A percentile compares a stretch with the other conserved stretches of the same genome.
These are phyloP conservation scores for Penicillium sp. DNA, from an alignment of 2,329 filamentous ascomycete genomes.

Conservation along the genomic window DNA sequence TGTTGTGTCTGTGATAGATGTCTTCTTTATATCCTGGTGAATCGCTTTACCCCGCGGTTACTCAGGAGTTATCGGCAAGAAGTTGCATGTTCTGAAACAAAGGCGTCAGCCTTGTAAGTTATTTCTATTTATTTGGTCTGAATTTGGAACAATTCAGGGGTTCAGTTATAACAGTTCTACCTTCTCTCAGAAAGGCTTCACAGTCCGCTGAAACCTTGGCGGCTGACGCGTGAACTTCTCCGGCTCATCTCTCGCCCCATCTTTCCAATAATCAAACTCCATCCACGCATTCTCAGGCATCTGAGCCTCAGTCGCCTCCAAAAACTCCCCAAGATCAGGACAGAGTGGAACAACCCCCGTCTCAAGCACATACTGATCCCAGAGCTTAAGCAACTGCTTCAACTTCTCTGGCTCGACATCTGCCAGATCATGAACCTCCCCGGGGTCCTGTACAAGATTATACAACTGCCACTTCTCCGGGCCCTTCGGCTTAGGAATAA, in stretches of 20 bases:
- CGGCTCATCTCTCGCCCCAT: constrained; percentile 51
- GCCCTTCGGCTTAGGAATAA: constrained; percentile 56
- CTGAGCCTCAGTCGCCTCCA: constrained; percentile 62
- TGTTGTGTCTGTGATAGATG: not conserved
- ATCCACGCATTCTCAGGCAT: constrained; percentile 66
- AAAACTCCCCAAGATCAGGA: constrained; percentile 57
- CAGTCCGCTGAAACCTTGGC: constrained; percentile 34
- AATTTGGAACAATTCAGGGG: not conserved
- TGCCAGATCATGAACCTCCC: constrained; percentile 50
- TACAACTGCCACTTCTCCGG: constrained; percentile 59
- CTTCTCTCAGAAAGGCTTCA: constrained; percentile 32
- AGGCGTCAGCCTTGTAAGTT: not conserved
- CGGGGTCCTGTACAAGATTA: constrained; percentile 52
- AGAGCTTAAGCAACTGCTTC: constrained; percentile 51
- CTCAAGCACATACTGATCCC: constrained; percentile 59
- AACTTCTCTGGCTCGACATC: constrained; percentile 46
- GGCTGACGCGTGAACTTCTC: constrained; percentile 44
- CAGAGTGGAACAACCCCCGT: constrained; percentile 60
- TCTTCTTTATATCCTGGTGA: not conserved
- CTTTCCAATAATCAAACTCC: constrained; percentile 64
- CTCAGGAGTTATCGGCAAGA: not conserved
- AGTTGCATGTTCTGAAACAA: not conserved
- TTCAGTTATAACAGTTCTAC: not conserved
- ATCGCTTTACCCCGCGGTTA: not conserved
- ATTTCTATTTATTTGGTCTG: not conserved